Percentiles rank a stretch among this genome's conserved stretches.
phyloP scores from a whole-genome alignment of 805 yeast genomes.

The Yarrowia sp. region DNA sequence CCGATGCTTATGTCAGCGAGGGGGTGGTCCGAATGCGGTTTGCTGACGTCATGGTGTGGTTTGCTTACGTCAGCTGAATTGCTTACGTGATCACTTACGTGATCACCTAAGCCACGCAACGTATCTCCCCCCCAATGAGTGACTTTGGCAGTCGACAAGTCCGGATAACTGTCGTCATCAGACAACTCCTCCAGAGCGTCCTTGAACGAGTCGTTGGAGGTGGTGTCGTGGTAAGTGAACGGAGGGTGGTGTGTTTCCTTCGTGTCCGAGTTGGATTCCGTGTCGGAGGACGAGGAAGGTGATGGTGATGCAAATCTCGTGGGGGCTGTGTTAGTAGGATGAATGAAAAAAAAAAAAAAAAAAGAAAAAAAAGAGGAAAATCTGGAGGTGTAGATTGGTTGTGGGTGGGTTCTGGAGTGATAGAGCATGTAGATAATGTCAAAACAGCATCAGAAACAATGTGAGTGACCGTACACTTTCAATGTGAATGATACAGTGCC shows the following conservation, averaged over 20 bases:
- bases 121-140: neutral
- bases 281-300: neutral
- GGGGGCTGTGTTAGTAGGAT: neutral
- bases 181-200: slow-evolving; percentile 5
- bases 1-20: neutral
- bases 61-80: neutral
- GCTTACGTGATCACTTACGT: neutral
- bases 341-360: no score
- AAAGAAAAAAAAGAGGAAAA: no score
- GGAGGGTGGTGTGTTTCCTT: neutral
- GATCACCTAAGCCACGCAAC: neutral
- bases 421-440: no score
- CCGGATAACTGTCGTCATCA: neutral
- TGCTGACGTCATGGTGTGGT: no score
- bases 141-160: neutral
- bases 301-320: neutral
- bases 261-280: neutral
- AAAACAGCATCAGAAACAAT: no score
- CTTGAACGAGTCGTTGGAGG: slow-evolving; percentile 15
- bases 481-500: no score
- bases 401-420: no score
- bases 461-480: no score
- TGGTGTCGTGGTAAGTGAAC: slow-evolving; percentile 4
- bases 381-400: no score
- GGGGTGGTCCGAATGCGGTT: no score